A percentile compares a stretch with the other conserved stretches of the same genome.
Conservation (phyloP, 257 asterid species). For the Handroanthus guayacan region DNA sequence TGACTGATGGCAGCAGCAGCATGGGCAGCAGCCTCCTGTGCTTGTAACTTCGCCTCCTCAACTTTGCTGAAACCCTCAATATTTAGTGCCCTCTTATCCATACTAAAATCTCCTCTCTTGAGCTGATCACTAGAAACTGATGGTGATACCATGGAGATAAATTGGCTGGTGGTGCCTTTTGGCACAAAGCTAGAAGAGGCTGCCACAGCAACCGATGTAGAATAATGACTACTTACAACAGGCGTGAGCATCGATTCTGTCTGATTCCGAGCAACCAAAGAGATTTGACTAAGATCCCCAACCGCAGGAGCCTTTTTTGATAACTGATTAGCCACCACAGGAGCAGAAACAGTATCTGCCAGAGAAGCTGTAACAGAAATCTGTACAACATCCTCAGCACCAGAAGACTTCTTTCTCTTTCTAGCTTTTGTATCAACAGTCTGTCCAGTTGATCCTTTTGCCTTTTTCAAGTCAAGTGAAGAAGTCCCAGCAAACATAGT, state of each 20-base stretch:
- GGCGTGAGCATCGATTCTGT: conserved; percentile 48
- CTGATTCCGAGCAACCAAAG: conserved; percentile 56
- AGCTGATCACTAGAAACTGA: conserved; percentile 53
- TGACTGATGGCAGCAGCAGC: conserved; percentile 81
- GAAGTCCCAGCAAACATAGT: conserved; percentile 50
- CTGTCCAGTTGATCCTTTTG: conserved; percentile 52
- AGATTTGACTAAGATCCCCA: conserved; percentile 51
- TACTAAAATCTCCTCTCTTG: conserved; percentile 46
- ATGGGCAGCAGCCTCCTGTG: conserved; percentile 81
- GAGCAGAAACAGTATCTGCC: conserved; percentile 52
- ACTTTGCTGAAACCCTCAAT: conserved; percentile 61
- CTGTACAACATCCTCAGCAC: conserved; percentile 59
- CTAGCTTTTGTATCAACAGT: conserved; percentile 65
- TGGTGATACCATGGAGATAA: conserved; percentile 44
- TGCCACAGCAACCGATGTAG: conserved; percentile 70
- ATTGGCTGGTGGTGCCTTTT: conserved; percentile 50
- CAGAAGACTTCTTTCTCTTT: conserved; percentile 77
- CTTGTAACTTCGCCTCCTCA: conserved; percentile 85
- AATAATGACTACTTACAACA: conserved; percentile 52
- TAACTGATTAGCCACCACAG: conserved; percentile 45
- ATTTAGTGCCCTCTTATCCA: conserved; percentile 54
- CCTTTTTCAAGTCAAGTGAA: conserved; percentile 54
- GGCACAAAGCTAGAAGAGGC: conserved; percentile 58
- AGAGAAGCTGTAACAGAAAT: conserved; percentile 46
- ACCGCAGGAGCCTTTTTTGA: conserved; percentile 50